A percentile compares a stretch with the other conserved stretches of the same genome.
phyloP scores from a whole-genome alignment of 2,329 filamentous ascomycete genomes.

The Monosporascus sp. region DNA sequence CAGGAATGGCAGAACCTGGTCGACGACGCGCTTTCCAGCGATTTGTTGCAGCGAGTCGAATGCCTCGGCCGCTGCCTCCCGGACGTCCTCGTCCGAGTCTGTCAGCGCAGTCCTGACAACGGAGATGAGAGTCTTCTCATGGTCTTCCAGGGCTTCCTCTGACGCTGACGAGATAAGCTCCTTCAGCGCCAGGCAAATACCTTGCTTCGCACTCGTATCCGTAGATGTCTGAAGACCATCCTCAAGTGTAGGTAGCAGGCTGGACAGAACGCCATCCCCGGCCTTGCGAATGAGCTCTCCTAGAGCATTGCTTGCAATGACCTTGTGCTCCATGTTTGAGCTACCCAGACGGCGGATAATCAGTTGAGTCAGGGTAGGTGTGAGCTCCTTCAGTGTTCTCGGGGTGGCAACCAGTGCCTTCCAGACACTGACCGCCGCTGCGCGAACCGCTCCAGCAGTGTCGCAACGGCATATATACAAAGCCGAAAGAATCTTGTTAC shows the following conservation, averaged over 20 bases:
- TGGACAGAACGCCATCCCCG: constrained; percentile 86
- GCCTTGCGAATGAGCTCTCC: constrained; percentile 96
- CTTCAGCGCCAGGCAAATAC: constrained; percentile 92
- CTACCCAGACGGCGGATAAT: constrained; percentile 91
- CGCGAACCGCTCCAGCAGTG: constrained; percentile 85
- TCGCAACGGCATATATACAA: constrained; percentile 97
- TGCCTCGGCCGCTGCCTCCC: constrained; percentile 93
- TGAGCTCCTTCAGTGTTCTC: constrained; percentile 87
- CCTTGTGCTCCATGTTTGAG: constrained; percentile 97
- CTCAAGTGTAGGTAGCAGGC: constrained; percentile 83
- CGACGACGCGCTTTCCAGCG: constrained; percentile 87
- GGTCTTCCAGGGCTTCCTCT: constrained; percentile 82
- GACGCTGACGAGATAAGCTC: constrained; percentile 90
- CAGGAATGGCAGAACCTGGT: constrained; percentile 90
- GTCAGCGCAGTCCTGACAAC: constrained; percentile 90
- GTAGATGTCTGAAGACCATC: constrained; percentile 83
- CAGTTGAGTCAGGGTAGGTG: constrained; percentile 89
- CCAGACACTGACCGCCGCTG: constrained; percentile 89
- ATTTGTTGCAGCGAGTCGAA: constrained; percentile 94
- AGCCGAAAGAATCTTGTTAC: constrained; percentile 95
- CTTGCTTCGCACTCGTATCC: constrained; percentile 90
- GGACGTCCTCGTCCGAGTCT: constrained; percentile 81
- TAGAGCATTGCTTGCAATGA: constrained; percentile 94
- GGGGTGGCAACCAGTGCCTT: constrained; percentile 93
- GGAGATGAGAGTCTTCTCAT: constrained; percentile 91